Evolutionary conservation across 768 basidiomycete species (phyloP).

Genomic region (Leccinum variicolor): DNA sequence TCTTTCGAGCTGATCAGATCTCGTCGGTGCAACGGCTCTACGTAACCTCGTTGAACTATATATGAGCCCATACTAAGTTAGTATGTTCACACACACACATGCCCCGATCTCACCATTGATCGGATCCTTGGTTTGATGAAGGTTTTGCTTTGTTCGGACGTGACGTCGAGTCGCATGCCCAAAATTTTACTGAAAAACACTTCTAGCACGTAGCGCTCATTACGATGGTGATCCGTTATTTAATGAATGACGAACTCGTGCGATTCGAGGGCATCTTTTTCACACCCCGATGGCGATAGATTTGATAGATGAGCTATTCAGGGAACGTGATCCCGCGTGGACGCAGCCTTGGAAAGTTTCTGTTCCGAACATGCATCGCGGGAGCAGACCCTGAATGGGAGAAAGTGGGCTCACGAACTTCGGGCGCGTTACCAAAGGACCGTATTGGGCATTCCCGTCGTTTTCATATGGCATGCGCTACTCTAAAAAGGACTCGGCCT

Average conservation of each 20-base stretch:
- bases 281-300: background rate
- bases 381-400: background rate
- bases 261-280: background rate
- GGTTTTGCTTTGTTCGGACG: background rate
- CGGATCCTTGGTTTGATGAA: background rate
- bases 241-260: background rate
- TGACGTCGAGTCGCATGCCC: background rate
- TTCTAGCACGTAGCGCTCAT: background rate
- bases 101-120: background rate
- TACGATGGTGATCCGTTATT: background rate
- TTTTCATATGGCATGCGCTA: background rate
- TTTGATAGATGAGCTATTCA: background rate
- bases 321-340: background rate
- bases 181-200: background rate
- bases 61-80: background rate
- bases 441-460: background rate
- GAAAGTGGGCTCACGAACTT: background rate
- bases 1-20: background rate
- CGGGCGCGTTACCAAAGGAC: background rate
- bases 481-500: background rate
- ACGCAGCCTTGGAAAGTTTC: background rate
- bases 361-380: background rate
- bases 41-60: background rate
- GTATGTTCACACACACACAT: background rate
- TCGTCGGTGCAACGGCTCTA: background rate